phyloP scores from a whole-genome alignment of 176 grass and related monocot species.

The Oryza punctata region DNA sequence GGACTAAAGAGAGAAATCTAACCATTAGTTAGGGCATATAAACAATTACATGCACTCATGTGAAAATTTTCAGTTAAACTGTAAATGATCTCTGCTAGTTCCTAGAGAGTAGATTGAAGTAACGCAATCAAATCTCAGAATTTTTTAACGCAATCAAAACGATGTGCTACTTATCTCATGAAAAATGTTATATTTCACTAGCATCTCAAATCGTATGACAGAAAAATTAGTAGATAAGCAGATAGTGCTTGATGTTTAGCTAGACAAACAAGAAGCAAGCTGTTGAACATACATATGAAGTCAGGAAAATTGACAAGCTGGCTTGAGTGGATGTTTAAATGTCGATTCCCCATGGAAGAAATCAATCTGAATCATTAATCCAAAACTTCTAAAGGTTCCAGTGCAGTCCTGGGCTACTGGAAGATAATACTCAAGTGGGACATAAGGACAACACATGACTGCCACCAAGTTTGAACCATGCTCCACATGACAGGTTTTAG shows the following conservation, averaged over 20 bases:
- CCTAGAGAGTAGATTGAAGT: conserved; percentile 3
- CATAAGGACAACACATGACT: too few species aligned
- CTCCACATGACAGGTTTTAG: too few species aligned
- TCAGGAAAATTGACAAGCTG: too few species aligned
- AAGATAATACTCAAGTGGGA: too few species aligned
- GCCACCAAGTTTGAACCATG: too few species aligned
- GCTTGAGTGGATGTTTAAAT: too few species aligned
- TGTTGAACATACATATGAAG: not conserved
- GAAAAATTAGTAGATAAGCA: not conserved
- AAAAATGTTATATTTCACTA: not conserved
- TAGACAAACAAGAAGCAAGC: conserved; percentile 24
- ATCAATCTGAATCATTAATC: too few species aligned
- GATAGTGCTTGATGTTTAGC: not conserved
- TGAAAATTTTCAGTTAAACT: conserved; percentile 16
- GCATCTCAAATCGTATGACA: not conserved
- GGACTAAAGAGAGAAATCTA: not conserved
- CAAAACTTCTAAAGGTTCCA: too few species aligned
- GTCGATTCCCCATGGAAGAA: too few species aligned
- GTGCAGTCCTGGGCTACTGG: too few species aligned
- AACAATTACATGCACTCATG: not conserved
- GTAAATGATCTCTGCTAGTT: not conserved
- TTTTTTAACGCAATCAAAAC: not conserved
- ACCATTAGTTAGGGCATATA: conserved; percentile 4
- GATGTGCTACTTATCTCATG: not conserved
- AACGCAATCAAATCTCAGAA: conserved; percentile 15